Conservation (phyloP, 306 rosid species). For the Biancaea sappan region DNA sequence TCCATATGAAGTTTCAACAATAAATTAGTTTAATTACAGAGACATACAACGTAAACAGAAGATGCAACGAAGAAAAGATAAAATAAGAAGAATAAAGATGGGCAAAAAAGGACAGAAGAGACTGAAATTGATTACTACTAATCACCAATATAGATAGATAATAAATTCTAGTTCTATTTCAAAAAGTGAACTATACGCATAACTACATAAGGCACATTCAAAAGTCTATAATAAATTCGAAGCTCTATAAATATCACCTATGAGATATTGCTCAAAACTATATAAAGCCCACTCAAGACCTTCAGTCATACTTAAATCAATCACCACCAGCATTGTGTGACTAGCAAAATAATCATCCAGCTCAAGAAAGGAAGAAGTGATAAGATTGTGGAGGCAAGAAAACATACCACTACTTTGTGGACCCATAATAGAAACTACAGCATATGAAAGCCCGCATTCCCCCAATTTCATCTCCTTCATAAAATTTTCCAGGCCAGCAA, state of each 20-base stretch:
- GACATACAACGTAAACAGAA: constrained; percentile 17
- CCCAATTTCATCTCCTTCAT: constrained; percentile 79
- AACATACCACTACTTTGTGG: constrained; percentile 98
- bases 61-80: constrained; percentile 4
- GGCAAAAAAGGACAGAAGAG: background rate
- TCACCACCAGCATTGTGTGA: constrained; percentile 17
- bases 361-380: constrained; percentile 22
- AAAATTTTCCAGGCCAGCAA: constrained; percentile 65
- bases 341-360: constrained; percentile 16
- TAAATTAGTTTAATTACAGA: constrained; percentile 17
- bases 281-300: constrained; percentile 19
- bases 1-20: background rate
- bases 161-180: background rate
- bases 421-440: constrained; percentile 96
- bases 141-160: constrained; percentile 1
- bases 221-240: constrained; percentile 12
- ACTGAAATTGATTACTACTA: constrained; percentile 8
- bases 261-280: constrained; percentile 5
- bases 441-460: constrained; percentile 97
- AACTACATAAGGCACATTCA: constrained; percentile 7
- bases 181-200: constrained; percentile 21
- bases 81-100: background rate
- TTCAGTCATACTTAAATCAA: constrained; percentile 18
- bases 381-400: constrained; percentile 35
- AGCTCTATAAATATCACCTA: constrained; percentile 22